Conservation (phyloP, 257 asterid species). For the Fraxinus anomala region DNA sequence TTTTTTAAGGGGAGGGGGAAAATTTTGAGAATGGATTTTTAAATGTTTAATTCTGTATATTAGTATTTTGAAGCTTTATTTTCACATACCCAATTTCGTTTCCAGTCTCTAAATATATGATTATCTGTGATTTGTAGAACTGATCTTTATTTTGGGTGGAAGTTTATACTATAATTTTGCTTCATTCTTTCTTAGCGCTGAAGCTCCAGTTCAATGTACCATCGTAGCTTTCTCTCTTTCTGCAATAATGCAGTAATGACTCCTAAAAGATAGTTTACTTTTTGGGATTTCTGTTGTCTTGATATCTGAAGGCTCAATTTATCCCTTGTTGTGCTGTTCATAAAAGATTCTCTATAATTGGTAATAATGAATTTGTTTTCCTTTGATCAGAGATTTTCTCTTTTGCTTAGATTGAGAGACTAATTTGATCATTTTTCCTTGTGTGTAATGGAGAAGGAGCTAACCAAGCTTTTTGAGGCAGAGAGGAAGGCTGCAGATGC, state of each 20-base stretch:
- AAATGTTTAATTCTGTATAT: background rate
- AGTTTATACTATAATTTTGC: background rate
- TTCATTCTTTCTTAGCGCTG: background rate
- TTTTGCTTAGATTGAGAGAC: background rate
- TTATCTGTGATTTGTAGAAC: slow-evolving; percentile 9
- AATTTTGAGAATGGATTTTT: background rate
- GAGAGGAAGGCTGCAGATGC: slow-evolving; percentile 82
- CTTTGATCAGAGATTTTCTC: background rate
- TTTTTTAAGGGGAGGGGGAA: too few relatives aligned
- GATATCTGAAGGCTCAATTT: background rate
- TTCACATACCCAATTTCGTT: slow-evolving; percentile 2
- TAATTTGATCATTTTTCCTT: slow-evolving; percentile 2
- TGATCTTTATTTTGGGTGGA: slow-evolving; percentile 22
- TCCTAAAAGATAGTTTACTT: background rate
- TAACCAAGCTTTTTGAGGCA: slow-evolving; percentile 68
- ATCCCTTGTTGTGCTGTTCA: background rate
- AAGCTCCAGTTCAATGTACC: background rate
- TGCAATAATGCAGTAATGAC: background rate
- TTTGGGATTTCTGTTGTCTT: background rate
- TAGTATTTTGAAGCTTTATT: slow-evolving; percentile 6
- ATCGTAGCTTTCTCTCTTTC: background rate
- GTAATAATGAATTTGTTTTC: background rate
- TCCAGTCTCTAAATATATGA: background rate
- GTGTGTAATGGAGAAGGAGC: slow-evolving; percentile 78
- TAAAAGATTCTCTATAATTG: background rate